Percentiles rank a stretch among this genome's conserved stretches.
These are phyloP conservation scores for Aureobasidium sp. DNA, from an alignment of 2,329 filamentous ascomycete species.

Conservation along the genomic window DNA sequence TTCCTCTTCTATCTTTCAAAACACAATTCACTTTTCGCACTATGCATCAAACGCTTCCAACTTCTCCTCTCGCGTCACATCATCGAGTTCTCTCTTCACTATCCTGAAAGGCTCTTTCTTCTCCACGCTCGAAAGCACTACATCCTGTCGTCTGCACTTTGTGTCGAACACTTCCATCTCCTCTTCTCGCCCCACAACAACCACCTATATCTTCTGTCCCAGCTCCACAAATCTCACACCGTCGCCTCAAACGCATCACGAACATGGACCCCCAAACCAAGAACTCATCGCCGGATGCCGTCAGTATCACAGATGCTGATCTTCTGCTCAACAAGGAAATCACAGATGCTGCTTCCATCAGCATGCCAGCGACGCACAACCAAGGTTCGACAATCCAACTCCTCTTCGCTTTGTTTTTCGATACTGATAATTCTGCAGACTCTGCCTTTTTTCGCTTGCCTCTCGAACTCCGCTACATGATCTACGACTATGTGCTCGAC, in stretches of 20 bases:
- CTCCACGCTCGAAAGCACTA: neutral
- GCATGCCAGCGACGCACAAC: neutral
- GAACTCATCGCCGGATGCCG: neutral
- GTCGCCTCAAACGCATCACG: neutral
- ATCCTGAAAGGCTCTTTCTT: neutral
- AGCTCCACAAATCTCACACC: neutral
- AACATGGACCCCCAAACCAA: neutral
- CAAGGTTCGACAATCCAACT: neutral
- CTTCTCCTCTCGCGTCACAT: neutral
- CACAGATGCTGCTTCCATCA: neutral
- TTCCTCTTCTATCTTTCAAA: neutral
- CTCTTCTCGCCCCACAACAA: neutral
- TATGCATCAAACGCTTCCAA: neutral
- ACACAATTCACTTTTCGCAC: neutral
- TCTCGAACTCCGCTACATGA: neutral
- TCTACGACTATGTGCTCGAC: neutral
- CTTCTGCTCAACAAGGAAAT: neutral
- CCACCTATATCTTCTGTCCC: neutral
- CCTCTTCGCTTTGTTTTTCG: neutral
- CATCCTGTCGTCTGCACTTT: too few relatives aligned
- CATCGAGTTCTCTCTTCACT: neutral
- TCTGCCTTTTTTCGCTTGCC: neutral
- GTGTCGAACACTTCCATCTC: neutral
- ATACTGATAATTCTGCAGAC: neutral
- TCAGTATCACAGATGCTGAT: neutral